Evolutionary conservation across 106 monocot species (phyloP).

Genomic region (Posidonia australis): DNA sequence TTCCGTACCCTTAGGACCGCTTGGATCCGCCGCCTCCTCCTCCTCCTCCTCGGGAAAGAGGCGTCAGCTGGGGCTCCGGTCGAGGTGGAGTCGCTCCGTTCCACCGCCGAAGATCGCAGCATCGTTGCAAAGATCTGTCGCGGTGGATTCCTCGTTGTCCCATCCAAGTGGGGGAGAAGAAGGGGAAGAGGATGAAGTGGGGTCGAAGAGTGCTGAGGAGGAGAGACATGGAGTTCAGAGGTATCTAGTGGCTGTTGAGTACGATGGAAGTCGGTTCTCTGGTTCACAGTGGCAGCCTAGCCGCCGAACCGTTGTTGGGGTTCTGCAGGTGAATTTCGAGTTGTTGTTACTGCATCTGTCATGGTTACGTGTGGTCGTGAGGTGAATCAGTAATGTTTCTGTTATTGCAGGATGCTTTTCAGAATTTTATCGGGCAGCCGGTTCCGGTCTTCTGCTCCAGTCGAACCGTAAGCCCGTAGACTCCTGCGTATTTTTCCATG

Average conservation of each 20-base stretch:
- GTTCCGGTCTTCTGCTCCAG: constrained; percentile 69
- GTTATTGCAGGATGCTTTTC: constrained; percentile 76
- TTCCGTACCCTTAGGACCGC: too few species aligned
- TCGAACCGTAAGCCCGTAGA: constrained; percentile 61
- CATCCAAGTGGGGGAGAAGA: neutral
- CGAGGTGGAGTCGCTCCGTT: too few species aligned
- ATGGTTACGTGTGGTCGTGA: neutral
- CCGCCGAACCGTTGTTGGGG: constrained; percentile 52
- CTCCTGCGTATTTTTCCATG: neutral
- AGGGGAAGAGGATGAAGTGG: neutral
- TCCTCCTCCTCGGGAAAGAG: too few species aligned
- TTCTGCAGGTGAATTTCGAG: constrained; percentile 45
- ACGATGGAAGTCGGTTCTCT: constrained; percentile 76
- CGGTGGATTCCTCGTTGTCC: neutral
- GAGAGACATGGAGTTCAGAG: constrained; percentile 53
- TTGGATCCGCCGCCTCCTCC: too few species aligned
- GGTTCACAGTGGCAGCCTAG: constrained; percentile 67
- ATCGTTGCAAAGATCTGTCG: neutral
- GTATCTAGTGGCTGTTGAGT: constrained; percentile 84
- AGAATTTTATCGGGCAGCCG: constrained; percentile 69
- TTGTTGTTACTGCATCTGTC: neutral
- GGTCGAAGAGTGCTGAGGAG: neutral
- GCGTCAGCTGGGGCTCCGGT: too few species aligned
- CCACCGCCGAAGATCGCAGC: neutral
- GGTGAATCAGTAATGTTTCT: neutral